Evolutionary conservation across 2,329 filamentous ascomycete genomes (phyloP).

Genomic region (Helotiales sp.): DNA sequence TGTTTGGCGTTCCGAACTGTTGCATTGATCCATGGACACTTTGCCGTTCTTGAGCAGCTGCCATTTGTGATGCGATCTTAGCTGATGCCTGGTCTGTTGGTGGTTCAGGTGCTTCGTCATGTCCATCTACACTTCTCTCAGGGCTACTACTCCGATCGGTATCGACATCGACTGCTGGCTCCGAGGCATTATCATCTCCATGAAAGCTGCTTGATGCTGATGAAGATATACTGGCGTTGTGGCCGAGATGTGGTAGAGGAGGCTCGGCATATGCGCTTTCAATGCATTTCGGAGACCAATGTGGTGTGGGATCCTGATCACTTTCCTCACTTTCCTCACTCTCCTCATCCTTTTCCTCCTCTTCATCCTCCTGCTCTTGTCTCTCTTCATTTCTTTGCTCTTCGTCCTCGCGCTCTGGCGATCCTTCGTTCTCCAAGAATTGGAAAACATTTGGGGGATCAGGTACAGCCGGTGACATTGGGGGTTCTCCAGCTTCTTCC

Average conservation of each 20-base stretch:
- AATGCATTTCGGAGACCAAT: conserved; percentile 28
- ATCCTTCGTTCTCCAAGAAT: conserved; percentile 35
- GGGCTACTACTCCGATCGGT: conserved; percentile 54
- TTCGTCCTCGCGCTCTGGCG: conserved; percentile 14
- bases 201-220: conserved; percentile 40
- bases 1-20: conserved; percentile 44
- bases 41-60: conserved; percentile 42
- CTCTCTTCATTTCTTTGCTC: not conserved
- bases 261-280: conserved; percentile 17
- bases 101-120: conserved; percentile 24
- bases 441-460: conserved; percentile 40
- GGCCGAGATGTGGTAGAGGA: conserved; percentile 33
- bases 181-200: conserved; percentile 46
- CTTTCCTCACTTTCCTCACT: conserved; percentile 11
- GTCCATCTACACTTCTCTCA: conserved; percentile 47
- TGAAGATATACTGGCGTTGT: conserved; percentile 42
- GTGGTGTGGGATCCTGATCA: conserved; percentile 15
- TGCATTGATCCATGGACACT: conserved; percentile 34
- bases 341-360: conserved; percentile 19
- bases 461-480: conserved; percentile 41
- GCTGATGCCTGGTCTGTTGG: conserved; percentile 34
- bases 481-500: conserved; percentile 30
- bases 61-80: conserved; percentile 41
- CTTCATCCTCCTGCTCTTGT: conserved; percentile 14
- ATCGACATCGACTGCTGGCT: conserved; percentile 45